A percentile compares a stretch with the other conserved stretches of the same genome.
Conservation (phyloP, 2,329 filamentous ascomycete species). For the Coniochaeta hoffmannii region DNA sequence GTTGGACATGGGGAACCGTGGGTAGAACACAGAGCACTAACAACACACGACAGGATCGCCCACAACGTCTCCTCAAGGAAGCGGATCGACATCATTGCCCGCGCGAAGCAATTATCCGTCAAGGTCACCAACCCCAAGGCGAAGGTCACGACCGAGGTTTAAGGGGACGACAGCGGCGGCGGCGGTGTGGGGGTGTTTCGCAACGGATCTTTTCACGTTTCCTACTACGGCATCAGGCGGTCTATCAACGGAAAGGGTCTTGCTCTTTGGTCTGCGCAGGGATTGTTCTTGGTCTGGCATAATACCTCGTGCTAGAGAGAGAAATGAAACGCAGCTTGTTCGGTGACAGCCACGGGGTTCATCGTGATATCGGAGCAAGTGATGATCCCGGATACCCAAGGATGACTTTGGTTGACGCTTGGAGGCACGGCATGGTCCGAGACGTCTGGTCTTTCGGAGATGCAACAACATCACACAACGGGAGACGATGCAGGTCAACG, state of each 20-base stretch:
- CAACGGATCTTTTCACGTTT: conserved; percentile 6
- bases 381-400: background rate
- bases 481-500: background rate
- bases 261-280: conserved; percentile 13
- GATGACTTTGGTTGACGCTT: background rate
- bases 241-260: conserved; percentile 12
- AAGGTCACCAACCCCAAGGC: conserved; percentile 99
- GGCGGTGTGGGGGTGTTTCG: background rate
- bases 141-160: conserved; percentile 93
- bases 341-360: background rate
- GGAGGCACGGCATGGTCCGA: background rate
- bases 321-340: conserved; percentile 8
- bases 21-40: background rate
- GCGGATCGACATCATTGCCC: conserved; percentile 94
- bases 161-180: conserved; percentile 25
- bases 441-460: too few relatives aligned
- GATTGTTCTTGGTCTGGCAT: conserved; percentile 1
- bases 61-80: conserved; percentile 98
- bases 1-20: too few relatives aligned
- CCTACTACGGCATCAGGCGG: conserved; percentile 7
- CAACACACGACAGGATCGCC: conserved; percentile 66
- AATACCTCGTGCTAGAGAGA: conserved; percentile 5
- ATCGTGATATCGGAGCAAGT: background rate
- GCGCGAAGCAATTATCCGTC: conserved; percentile 96
- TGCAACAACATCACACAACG: background rate